Percentiles rank a stretch among this genome's conserved stretches.
phyloP scores from a whole-genome alignment of 2,329 filamentous ascomycete species.

The Lachnellula suecica region DNA sequence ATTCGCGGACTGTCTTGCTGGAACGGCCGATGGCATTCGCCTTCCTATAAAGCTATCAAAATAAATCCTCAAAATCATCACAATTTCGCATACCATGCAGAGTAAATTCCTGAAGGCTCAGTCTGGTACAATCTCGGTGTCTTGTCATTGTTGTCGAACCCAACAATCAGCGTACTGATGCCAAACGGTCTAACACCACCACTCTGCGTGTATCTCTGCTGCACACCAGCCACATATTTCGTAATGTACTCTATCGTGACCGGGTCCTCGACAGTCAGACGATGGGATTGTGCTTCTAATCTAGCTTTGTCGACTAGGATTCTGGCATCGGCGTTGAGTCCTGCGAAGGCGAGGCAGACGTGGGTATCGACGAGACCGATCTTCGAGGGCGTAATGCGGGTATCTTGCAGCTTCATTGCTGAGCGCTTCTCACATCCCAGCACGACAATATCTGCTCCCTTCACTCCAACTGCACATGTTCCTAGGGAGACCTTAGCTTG shows the following conservation, averaged over 20 bases:
- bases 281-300: conserved; percentile 95
- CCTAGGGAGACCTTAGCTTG: conserved; percentile 49
- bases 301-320: conserved; percentile 98
- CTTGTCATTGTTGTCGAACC: conserved; percentile 93
- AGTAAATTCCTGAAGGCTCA: conserved; percentile 99
- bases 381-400: conserved; percentile 97
- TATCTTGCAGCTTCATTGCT: conserved; percentile 99
- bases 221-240: conserved; percentile 96
- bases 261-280: conserved; percentile 94
- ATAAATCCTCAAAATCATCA: conserved; percentile 10
- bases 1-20: conserved; percentile 98
- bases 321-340: conserved; percentile 94
- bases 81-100: conserved; percentile 74
- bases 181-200: conserved; percentile 98
- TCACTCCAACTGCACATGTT: conserved; percentile 97
- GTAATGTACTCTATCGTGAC: conserved; percentile 99
- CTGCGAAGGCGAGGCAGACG: conserved; percentile 95
- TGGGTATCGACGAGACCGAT: conserved; percentile 95
- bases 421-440: conserved; percentile 98
- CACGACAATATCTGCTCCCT: conserved; percentile 91
- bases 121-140: conserved; percentile 94
- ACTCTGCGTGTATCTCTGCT: conserved; percentile 98
- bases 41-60: conserved; percentile 65
- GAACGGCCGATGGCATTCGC: conserved; percentile 98
- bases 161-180: conserved; percentile 95